phyloP scores from a whole-genome alignment of 345 rosid genomes.

The Limnanthes douglasii region DNA sequence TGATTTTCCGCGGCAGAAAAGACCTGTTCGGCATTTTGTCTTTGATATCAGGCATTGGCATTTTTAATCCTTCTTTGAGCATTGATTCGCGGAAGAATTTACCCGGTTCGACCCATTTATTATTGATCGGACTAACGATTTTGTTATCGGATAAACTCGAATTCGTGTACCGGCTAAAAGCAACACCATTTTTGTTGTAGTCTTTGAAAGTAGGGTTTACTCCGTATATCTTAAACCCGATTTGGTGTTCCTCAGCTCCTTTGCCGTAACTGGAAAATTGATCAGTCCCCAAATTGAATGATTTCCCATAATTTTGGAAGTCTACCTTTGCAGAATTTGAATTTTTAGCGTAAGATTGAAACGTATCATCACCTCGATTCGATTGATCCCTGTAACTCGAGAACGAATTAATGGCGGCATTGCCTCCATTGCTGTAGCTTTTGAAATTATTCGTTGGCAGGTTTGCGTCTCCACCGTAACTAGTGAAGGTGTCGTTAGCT shows the following conservation, averaged over 20 bases:
- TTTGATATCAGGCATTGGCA: slow-evolving; percentile 72
- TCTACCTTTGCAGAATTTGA: slow-evolving; percentile 25
- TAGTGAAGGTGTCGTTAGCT: slow-evolving; percentile 44
- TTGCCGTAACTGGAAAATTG: slow-evolving; percentile 41
- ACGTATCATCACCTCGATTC: slow-evolving; percentile 48
- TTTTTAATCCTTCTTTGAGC: slow-evolving; percentile 38
- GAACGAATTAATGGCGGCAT: slow-evolving; percentile 27
- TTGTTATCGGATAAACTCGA: slow-evolving; percentile 18
- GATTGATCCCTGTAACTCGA: slow-evolving; percentile 37
- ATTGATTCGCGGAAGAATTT: slow-evolving; percentile 56
- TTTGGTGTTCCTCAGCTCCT: slow-evolving; percentile 14
- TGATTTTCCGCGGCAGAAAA: slow-evolving; percentile 53
- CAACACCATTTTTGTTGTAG: slow-evolving; percentile 25
- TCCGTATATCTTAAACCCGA: slow-evolving; percentile 39
- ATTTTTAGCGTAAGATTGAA: slow-evolving; percentile 46
- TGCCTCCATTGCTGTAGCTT: slow-evolving; percentile 39
- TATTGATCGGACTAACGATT: no score
- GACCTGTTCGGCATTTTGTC: slow-evolving; percentile 90
- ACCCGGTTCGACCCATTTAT: slow-evolving; percentile 77
- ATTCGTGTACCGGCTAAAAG: slow-evolving; percentile 22
- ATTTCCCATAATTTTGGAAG: slow-evolving; percentile 40
- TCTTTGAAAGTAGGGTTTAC: slow-evolving; percentile 37
- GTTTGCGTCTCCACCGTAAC: slow-evolving; percentile 52
- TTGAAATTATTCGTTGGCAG: slow-evolving; percentile 48
- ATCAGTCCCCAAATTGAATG: slow-evolving; percentile 41